phyloP scores from a whole-genome alignment of 768 basidiomycete genomes.

The Xerocomellus amylosporus region DNA sequence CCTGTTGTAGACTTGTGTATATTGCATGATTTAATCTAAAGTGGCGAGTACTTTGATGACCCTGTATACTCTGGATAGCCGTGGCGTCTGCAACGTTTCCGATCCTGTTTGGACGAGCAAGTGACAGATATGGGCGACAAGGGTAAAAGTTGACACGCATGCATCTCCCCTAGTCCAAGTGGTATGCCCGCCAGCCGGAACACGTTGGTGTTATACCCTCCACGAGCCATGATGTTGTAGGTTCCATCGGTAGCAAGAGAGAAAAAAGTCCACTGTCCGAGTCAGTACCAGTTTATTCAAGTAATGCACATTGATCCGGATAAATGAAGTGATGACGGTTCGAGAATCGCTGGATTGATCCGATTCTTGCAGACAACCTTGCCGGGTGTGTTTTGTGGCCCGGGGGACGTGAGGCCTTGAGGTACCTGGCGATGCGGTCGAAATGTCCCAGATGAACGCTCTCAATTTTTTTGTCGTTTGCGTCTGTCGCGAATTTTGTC shows the following conservation, averaged over 20 bases:
- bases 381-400: neutral
- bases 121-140: neutral
- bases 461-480: no score
- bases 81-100: conserved; percentile 7
- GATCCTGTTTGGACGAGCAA: neutral
- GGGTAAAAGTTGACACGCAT: neutral
- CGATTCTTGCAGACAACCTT: neutral
- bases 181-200: neutral
- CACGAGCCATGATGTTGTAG: neutral
- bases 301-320: neutral
- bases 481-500: no score
- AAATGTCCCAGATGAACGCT: no score
- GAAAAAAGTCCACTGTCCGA: neutral
- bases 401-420: neutral
- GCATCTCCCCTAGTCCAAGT: conserved; percentile 3
- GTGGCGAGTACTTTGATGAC: no score
- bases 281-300: neutral
- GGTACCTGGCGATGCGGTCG: no score
- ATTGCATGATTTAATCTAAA: no score
- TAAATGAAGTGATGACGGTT: neutral
- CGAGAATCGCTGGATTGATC: neutral
- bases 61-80: neutral
- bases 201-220: neutral
- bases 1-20: no score
- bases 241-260: neutral